phyloP scores from a whole-genome alignment of 805 yeast species.

The Nakazawaea sp. region DNA sequence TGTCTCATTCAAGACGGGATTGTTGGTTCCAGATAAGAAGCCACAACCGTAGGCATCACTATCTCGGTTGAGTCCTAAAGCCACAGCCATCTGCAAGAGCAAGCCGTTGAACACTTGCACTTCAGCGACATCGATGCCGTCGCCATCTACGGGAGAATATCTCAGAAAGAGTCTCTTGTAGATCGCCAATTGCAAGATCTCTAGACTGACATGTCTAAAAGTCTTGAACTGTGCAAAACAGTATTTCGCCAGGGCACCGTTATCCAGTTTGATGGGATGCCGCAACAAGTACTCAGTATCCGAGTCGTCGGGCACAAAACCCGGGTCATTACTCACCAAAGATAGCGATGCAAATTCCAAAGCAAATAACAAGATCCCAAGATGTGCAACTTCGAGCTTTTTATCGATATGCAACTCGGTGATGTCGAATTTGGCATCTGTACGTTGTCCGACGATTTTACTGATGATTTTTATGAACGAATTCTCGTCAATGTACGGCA shows the following conservation, averaged over 20 bases:
- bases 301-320: conserved; percentile 15
- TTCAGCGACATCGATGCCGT: conserved; percentile 36
- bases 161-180: conserved; percentile 32
- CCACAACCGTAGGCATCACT: conserved; percentile 15
- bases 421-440: conserved; percentile 2
- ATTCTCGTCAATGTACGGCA: conserved; percentile 39
- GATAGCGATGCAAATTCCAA: conserved; percentile 13
- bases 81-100: conserved; percentile 31
- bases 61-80: conserved; percentile 40
- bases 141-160: conserved; percentile 43
- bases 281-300: conserved; percentile 23
- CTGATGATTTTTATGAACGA: conserved; percentile 25
- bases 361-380: conserved; percentile 20
- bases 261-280: conserved; percentile 33
- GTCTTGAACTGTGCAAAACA: conserved; percentile 33
- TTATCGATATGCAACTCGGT: conserved; percentile 10
- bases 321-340: conserved; percentile 16
- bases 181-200: conserved; percentile 35
- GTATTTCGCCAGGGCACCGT: conserved; percentile 28
- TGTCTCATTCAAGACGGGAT: neutral
- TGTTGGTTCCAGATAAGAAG: conserved; percentile 8
- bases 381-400: conserved; percentile 16
- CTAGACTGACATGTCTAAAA: conserved; percentile 31
- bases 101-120: conserved; percentile 30
- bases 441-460: conserved; percentile 26